phyloP scores from a whole-genome alignment of 805 yeast genomes.

The Nakazawaea ambrosiae region DNA sequence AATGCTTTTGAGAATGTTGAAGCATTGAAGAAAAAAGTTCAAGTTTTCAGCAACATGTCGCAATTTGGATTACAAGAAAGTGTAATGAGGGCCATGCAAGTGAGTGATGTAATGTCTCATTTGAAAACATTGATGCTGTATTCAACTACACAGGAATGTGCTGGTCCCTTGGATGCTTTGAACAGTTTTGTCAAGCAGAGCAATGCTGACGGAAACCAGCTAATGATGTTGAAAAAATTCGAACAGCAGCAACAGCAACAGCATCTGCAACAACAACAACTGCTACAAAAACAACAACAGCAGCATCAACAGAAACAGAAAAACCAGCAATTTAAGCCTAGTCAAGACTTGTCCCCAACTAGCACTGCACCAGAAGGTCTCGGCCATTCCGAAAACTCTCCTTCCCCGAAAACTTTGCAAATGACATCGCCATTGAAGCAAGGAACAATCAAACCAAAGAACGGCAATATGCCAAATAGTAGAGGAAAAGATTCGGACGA shows the following conservation, averaged over 20 bases:
- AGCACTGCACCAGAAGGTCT: background rate
- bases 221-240: constrained; percentile 20
- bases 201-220: constrained; percentile 14
- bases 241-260: constrained; percentile 17
- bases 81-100: constrained; percentile 65
- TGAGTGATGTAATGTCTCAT: constrained; percentile 72
- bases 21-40: constrained; percentile 21
- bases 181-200: constrained; percentile 22
- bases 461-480: background rate
- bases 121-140: constrained; percentile 52
- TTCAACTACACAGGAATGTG: constrained; percentile 12
- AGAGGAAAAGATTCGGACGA: background rate
- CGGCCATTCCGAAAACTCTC: background rate
- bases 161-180: constrained; percentile 45
- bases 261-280: constrained; percentile 16
- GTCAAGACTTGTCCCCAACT: constrained; percentile 10
- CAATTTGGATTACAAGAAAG: constrained; percentile 58
- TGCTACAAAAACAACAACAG: constrained; percentile 20
- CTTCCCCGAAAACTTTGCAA: background rate
- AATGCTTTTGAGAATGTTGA: constrained; percentile 11
- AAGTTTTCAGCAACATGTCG: constrained; percentile 41
- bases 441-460: background rate
- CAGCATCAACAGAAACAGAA: too few species aligned
- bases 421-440: background rate
- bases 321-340: constrained; percentile 5